These are phyloP conservation scores for Phialemoniopsis sp. DNA, from an alignment of 2,329 filamentous ascomycete genomes.

Conservation along the genomic window DNA sequence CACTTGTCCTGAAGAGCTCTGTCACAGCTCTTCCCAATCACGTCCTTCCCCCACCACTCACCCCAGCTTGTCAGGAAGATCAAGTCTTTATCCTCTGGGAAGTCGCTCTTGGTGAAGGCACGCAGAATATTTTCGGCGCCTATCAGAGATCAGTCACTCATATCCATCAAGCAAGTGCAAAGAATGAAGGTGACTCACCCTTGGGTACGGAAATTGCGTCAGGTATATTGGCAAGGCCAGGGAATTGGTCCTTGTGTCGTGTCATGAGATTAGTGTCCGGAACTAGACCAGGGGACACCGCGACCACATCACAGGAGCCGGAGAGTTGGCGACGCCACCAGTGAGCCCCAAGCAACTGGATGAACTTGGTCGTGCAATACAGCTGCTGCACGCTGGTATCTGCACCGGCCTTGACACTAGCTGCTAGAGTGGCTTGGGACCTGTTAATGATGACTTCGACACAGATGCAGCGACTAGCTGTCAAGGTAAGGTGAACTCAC, in stretches of 20 bases:
- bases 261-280: constrained; percentile 37
- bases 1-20: constrained; percentile 46
- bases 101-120: constrained; percentile 38
- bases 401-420: constrained; percentile 24
- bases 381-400: constrained; percentile 19
- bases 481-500: no score
- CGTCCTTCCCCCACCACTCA: constrained; percentile 48
- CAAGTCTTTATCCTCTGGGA: constrained; percentile 45
- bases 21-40: constrained; percentile 35
- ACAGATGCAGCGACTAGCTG: no score
- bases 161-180: neutral
- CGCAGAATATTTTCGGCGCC: constrained; percentile 39
- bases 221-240: constrained; percentile 21
- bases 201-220: constrained; percentile 44
- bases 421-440: constrained; percentile 14
- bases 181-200: constrained; percentile 23
- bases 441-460: no score
- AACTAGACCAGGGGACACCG: constrained; percentile 49
- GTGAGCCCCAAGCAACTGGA: constrained; percentile 44
- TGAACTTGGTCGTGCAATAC: constrained; percentile 44
- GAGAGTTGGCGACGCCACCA: constrained; percentile 52
- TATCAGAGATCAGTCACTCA: constrained; percentile 9
- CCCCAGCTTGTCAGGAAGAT: constrained; percentile 54
- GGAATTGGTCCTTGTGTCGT: constrained; percentile 21
- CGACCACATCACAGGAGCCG: constrained; percentile 38